Percentiles rank a stretch among this genome's conserved stretches.
These are phyloP conservation scores for Xerocomellus amylosporus DNA, from an alignment of 768 basidiomycete species.

Conservation along the genomic window DNA sequence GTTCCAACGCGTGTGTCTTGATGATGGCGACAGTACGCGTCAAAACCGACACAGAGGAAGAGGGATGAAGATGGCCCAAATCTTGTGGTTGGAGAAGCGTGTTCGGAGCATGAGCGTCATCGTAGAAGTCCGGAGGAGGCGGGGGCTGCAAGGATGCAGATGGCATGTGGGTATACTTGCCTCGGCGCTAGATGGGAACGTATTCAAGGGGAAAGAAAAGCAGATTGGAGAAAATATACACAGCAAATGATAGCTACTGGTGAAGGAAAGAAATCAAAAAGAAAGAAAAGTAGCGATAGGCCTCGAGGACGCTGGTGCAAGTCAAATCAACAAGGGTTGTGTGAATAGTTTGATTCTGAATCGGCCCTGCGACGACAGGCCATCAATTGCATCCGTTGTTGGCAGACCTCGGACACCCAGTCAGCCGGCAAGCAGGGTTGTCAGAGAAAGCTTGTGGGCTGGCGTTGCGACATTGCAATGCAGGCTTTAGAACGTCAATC, in stretches of 20 bases:
- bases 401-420: conserved; percentile 16
- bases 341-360: conserved; percentile 11
- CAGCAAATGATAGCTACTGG: conserved; percentile 17
- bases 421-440: neutral
- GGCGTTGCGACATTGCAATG: neutral
- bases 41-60: conserved; percentile 11
- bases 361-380: conserved; percentile 5
- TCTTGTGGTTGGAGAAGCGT: conserved; percentile 6
- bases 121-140: conserved; percentile 14
- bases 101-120: conserved; percentile 2
- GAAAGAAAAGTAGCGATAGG: conserved; percentile 14
- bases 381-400: conserved; percentile 5
- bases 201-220: conserved; percentile 4
- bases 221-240: conserved; percentile 17
- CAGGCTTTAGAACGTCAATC: neutral
- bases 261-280: conserved; percentile 11
- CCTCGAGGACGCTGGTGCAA: conserved; percentile 4
- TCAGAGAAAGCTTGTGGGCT: neutral
- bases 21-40: conserved; percentile 82
- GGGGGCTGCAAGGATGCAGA: conserved; percentile 14
- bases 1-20: conserved; percentile 70
- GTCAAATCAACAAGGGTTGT: conserved; percentile 13
- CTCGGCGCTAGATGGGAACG: conserved; percentile 4
- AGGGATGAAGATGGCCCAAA: neutral
- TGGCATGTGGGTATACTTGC: conserved; percentile 18